phyloP scores from a whole-genome alignment of 2,329 filamentous ascomycete species.

The Orbilia blumenaviensis region DNA sequence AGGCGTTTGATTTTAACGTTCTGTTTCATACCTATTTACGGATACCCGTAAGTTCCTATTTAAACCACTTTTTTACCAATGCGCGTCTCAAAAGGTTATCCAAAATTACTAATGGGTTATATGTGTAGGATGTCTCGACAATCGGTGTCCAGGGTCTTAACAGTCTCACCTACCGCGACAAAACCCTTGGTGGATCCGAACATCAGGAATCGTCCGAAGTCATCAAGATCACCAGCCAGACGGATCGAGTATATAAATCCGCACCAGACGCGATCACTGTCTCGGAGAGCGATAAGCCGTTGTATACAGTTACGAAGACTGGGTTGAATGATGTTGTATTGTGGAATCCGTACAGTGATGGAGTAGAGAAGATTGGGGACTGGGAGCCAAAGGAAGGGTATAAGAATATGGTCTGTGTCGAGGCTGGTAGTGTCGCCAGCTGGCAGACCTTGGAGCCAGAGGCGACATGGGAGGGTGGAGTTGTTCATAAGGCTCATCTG shows the following conservation, averaged over 20 bases:
- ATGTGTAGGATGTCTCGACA: conserved; percentile 76
- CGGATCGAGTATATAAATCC: conserved; percentile 87
- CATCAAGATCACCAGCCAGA: conserved; percentile 78
- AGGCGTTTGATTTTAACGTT: conserved; percentile 85
- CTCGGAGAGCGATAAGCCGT: conserved; percentile 70
- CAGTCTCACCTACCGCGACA: conserved; percentile 81
- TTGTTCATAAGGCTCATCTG: conserved; percentile 52
- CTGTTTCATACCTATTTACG: conserved; percentile 90
- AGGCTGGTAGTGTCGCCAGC: conserved; percentile 81
- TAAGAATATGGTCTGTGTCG: conserved; percentile 92
- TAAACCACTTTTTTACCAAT: conserved; percentile 13
- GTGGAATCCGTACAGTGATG: conserved; percentile 96
- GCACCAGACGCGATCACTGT: conserved; percentile 69
- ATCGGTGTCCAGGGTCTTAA: conserved; percentile 79
- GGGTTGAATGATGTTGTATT: conserved; percentile 88
- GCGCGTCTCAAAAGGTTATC: background rate
- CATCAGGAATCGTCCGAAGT: conserved; percentile 72
- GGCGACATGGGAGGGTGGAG: conserved; percentile 72
- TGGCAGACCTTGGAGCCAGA: conserved; percentile 88
- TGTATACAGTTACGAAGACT: conserved; percentile 80
- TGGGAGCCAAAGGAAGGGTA: conserved; percentile 89
- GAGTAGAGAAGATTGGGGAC: conserved; percentile 81
- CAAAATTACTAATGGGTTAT: conserved; percentile 48
- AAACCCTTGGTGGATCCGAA: conserved; percentile 73
- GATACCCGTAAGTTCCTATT: conserved; percentile 73